Base-by-base conservation (phyloP, 2,329 filamentous ascomycete genomes). In the Akanthomyces uredinophilus region DNA sequence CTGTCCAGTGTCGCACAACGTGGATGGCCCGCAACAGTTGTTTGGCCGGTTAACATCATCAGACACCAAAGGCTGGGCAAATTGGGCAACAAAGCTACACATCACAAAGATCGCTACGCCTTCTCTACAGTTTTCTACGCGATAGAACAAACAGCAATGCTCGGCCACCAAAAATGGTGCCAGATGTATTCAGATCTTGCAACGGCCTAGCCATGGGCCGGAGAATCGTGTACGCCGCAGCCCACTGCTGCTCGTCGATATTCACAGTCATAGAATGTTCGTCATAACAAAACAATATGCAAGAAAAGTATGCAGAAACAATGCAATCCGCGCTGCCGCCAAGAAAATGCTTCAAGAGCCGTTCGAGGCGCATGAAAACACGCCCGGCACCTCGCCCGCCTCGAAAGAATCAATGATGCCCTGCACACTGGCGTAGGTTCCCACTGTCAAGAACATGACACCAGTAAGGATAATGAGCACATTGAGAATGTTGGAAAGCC, bases 371-470 rank as follows among this genome's bases (percentile, higher is more conserved):
- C 92, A 96, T 1, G 86, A 86, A 71, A 96, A 96, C 1, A 91
- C 84, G 1, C 86, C 84, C 1, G 87, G 83, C 29, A 96, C 89
- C 1, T 77, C 77, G 4, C 85, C 84, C 1, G 80, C 75, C 37
- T 81, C 71, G 70, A 94, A 96, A 22, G 87, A 87, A 63, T 91
- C 80, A 27, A 95, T 83, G 63, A 93, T 93, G 61, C 85, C 86
- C 73, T 91, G 83, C 0, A 92, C 87, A 64, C 84, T 88, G 41
- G 84, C 86, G 70, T 96, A 96, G 3, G 92, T 97, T 43, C 93
- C 93, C 1, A 82, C 90, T 0, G 82, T 87, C 53, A 97, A 75
- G 78, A 96, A 96, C 67, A 93, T 85, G n/a, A 96, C 58, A 0
- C 93, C 93, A 20, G 89, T 85, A 2, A 82, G 32, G 63, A 95